phyloP scores from a whole-genome alignment of 345 rosid genomes.

The Pelargonium nanum region DNA sequence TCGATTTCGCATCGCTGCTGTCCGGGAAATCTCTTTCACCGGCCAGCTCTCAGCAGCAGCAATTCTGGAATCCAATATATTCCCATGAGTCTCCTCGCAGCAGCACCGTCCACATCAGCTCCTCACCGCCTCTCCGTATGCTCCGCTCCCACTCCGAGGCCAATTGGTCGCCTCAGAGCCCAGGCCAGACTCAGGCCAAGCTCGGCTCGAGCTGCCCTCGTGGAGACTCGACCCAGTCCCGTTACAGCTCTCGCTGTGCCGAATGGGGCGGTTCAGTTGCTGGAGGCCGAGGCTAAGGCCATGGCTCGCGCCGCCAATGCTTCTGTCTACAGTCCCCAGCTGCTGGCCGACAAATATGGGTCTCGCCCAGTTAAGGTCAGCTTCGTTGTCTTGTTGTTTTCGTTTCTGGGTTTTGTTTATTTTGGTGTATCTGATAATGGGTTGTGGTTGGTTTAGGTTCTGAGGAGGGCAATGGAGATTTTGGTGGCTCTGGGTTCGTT shows the following conservation, averaged over 20 bases:
- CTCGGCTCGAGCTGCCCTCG: conserved; percentile 24
- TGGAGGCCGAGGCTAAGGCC: conserved; percentile 81
- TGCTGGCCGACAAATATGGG: conserved; percentile 57
- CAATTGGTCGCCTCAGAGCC: background rate
- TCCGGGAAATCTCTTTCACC: background rate
- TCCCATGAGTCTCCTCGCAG: background rate
- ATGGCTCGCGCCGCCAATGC: conserved; percentile 79
- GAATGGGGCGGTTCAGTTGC: conserved; percentile 31
- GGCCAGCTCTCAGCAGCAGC: background rate
- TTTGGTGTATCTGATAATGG: background rate
- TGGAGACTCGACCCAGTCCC: conserved; percentile 27
- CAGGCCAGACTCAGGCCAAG: background rate
- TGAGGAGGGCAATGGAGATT: conserved; percentile 64
- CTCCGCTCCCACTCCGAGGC: background rate
- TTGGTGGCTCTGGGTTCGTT: conserved; percentile 57
- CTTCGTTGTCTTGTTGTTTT: background rate
- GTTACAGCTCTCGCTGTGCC: conserved; percentile 10
- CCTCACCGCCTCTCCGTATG: background rate
- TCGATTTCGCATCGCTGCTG: background rate
- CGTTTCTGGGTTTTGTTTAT: background rate
- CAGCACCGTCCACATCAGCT: background rate
- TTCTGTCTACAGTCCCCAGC: conserved; percentile 62
- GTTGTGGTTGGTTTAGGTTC: conserved; percentile 29
- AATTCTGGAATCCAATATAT: background rate
- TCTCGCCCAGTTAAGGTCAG: conserved; percentile 66